These are phyloP conservation scores for Globisporangium megalacanthum DNA, from an alignment of 352 stramenopile species.

Conservation along the genomic window DNA sequence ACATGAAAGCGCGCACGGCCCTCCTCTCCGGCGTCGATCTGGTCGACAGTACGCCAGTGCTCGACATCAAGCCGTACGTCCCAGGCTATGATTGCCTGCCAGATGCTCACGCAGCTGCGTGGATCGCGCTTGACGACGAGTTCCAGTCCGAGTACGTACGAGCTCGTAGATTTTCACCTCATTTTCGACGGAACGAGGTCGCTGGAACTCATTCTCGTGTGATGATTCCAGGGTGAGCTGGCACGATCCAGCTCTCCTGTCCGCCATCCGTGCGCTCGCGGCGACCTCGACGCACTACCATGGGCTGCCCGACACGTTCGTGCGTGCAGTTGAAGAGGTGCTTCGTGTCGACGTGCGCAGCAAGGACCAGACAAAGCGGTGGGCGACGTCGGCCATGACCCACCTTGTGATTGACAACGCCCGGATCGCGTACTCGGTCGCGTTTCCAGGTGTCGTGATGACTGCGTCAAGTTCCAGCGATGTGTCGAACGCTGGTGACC, in stretches of 20 bases:
- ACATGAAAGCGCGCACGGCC: conserved; percentile 51
- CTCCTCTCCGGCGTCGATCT: conserved; percentile 88
- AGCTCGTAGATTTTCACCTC: background rate
- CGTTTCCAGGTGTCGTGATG: background rate
- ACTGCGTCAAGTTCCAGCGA: background rate
- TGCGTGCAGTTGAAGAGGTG: conserved; percentile 54
- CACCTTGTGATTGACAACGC: conserved; percentile 56
- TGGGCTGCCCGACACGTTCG: conserved; percentile 20
- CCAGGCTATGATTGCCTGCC: conserved; percentile 52
- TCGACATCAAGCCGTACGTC: conserved; percentile 99
- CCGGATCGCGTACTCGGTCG: conserved; percentile 36
- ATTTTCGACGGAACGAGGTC: background rate
- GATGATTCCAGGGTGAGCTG: conserved; percentile 35
- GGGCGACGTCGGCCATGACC: conserved; percentile 28
- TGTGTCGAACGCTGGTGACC: too few relatives aligned
- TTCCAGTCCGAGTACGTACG: conserved; percentile 30
- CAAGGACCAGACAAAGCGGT: conserved; percentile 63
- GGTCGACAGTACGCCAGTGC: conserved; percentile 95
- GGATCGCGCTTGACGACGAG: conserved; percentile 34
- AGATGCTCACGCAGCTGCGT: conserved; percentile 30
- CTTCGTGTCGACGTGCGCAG: conserved; percentile 70
- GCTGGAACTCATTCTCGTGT: background rate
- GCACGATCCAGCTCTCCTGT: conserved; percentile 20
- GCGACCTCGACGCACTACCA: conserved; percentile 40
- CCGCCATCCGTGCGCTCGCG: conserved; percentile 28